Base-by-base conservation (phyloP, 345 rosid genomes). In the Sapria himalayana region DNA sequence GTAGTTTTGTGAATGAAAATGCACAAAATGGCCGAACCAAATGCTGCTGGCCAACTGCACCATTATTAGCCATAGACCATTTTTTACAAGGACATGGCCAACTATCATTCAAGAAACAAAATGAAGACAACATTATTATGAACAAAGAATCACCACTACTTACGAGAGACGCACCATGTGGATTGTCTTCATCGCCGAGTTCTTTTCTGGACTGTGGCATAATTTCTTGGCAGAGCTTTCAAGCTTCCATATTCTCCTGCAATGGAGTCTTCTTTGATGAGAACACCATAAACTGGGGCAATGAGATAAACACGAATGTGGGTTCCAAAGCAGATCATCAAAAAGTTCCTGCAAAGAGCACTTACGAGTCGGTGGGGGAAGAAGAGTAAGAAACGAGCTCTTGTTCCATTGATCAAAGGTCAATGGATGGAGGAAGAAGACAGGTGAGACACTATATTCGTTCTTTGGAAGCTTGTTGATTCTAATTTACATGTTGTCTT, bases 371-470 rank as follows among this genome's bases (percentile, higher is more conserved):
- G 17, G 27, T 41, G 15, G 53, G n/a, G 38, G 39, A 70, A 64
- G 60, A 72, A 61, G 49, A 40, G 48, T 13, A 71, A 64, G 56
- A 85, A 69, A 51, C 52, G 47, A 13, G 15, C 66, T 32, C 48
- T 61, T 37, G 47, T 49, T 25, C 58, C 56, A 45, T 60, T 82
- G 64, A 76, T 86, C 67, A 82, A 86, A 59, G 98, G 98, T n/a
- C 94, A 81, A 51, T 86, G 98, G 94, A 78, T 80, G 1, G 69
- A 70, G 9, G 93, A 78, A 46, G 97, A 81, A 69, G 97, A 81
- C 58, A 76, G 82, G 94, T 86, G 31, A 46, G 36, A 31, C 9
- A 23, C 38, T 38, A 19, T 15, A 14, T 29, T 18, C 19, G 4
- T 40, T 29, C 32, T 47, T 29, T 9, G n/a, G 17, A 27, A 15